Conservation (phyloP, 176 grass and related monocot species). For the Aegilops bicornis region DNA sequence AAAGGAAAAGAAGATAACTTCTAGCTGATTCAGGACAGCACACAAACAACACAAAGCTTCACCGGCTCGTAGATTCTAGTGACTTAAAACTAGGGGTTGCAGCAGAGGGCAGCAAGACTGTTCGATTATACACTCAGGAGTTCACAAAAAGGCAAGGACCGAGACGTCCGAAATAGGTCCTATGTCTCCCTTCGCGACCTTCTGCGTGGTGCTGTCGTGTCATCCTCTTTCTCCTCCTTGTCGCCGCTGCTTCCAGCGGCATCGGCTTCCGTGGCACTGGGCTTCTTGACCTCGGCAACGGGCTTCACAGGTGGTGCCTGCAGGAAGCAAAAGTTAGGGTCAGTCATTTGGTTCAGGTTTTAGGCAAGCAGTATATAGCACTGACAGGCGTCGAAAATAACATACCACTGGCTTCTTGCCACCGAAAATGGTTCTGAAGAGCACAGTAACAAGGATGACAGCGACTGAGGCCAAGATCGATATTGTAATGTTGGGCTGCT, state of each 20-base stretch:
- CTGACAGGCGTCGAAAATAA: neutral
- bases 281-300: conserved; percentile 10
- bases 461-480: conserved; percentile 61
- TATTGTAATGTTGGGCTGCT: conserved; percentile 81
- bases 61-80: neutral
- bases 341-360: neutral
- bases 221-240: conserved; percentile 52
- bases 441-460: conserved; percentile 51
- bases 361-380: neutral
- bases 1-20: conserved; percentile 9
- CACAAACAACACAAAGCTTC: conserved; percentile 19
- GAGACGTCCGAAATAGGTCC: conserved; percentile 23
- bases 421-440: conserved; percentile 69
- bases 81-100: conserved; percentile 3
- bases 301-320: conserved; percentile 47
- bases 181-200: conserved; percentile 72
- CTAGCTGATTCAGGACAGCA: conserved; percentile 12
- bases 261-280: conserved; percentile 19
- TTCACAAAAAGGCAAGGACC: conserved; percentile 22
- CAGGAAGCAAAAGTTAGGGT: conserved; percentile 8
- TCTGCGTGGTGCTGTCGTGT: conserved; percentile 40
- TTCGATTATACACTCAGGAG: conserved; percentile 45
- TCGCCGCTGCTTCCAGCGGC: conserved; percentile 55
- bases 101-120: conserved; percentile 12
- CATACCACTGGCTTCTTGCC: conserved; percentile 72